These are phyloP conservation scores for Oropetium thomaeum DNA, from an alignment of 176 grass and related monocot genomes.

Conservation along the genomic window DNA sequence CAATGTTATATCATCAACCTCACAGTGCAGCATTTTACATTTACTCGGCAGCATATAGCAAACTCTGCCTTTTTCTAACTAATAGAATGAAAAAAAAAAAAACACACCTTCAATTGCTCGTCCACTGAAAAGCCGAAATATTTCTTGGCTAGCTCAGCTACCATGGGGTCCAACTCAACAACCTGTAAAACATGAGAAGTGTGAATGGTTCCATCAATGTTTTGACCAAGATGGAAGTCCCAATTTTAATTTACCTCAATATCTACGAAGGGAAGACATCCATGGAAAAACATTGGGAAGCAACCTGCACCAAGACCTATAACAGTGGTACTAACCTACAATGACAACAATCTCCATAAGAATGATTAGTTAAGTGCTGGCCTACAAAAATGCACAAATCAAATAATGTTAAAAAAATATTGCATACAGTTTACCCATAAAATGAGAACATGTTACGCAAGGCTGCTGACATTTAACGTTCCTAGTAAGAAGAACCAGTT, in stretches of 20 bases:
- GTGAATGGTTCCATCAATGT: slow-evolving; percentile 16
- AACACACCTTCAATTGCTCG: slow-evolving; percentile 67
- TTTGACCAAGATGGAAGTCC: background rate
- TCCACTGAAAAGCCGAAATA: slow-evolving; percentile 75
- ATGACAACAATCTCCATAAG: background rate
- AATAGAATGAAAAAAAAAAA: background rate
- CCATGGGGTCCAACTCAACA: slow-evolving; percentile 80
- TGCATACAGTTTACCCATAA: background rate
- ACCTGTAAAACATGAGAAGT: slow-evolving; percentile 52
- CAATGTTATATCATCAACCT: background rate
- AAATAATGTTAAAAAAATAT: background rate
- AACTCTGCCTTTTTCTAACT: background rate
- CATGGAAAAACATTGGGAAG: slow-evolving; percentile 97
- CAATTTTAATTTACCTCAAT: slow-evolving; percentile 55
- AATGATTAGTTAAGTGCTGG: slow-evolving; percentile 5
- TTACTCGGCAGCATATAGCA: background rate
- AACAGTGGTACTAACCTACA: slow-evolving; percentile 63
- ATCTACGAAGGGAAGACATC: slow-evolving; percentile 79
- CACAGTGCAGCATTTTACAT: background rate
- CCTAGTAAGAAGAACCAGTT: background rate
- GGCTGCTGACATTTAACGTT: slow-evolving; percentile 8
- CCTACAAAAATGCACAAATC: slow-evolving; percentile 43
- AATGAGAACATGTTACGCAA: background rate
- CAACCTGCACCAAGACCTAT: slow-evolving; percentile 90
- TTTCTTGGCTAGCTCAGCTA: slow-evolving; percentile 69